A percentile compares a stretch with the other conserved stretches of the same genome.
These are phyloP conservation scores for Naganishia vaughanmartiniae DNA, from an alignment of 768 basidiomycete genomes.

Conservation along the genomic window DNA sequence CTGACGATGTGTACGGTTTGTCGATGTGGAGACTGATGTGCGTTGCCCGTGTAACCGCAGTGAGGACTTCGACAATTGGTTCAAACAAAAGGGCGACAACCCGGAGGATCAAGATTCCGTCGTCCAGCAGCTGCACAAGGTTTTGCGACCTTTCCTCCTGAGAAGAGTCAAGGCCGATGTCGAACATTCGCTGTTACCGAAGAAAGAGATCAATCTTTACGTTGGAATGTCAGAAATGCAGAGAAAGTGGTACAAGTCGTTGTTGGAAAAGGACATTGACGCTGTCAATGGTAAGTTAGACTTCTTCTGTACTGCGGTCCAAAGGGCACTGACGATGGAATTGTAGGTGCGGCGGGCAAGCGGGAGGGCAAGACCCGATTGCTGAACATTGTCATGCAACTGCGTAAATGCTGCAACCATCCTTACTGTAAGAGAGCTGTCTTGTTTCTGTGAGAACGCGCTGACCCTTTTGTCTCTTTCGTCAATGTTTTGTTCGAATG, in stretches of 20 bases:
- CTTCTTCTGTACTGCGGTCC: background rate
- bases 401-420: conserved; percentile 56
- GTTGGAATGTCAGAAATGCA: conserved; percentile 97
- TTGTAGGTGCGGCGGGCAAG: conserved; percentile 79
- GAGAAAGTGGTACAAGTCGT: conserved; percentile 87
- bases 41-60: conserved; percentile 45
- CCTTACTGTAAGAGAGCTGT: conserved; percentile 49
- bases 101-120: conserved; percentile 71
- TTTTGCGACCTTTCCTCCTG: conserved; percentile 88
- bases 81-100: conserved; percentile 74
- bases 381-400: conserved; percentile 99
- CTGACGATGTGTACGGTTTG: conserved; percentile 14
- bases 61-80: conserved; percentile 84
- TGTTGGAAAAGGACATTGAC: conserved; percentile 96
- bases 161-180: conserved; percentile 94
- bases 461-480: background rate
- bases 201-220: conserved; percentile 99
- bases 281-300: conserved; percentile 77
- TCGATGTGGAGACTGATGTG: background rate
- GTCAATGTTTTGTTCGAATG: background rate
- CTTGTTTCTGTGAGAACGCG: background rate
- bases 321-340: conserved; percentile 8
- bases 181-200: conserved; percentile 90
- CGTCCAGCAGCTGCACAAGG: conserved; percentile 95
- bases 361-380: conserved; percentile 97